These are phyloP conservation scores for Pleurotus salmoneostramineus DNA, from an alignment of 768 basidiomycete genomes.

Conservation along the genomic window DNA sequence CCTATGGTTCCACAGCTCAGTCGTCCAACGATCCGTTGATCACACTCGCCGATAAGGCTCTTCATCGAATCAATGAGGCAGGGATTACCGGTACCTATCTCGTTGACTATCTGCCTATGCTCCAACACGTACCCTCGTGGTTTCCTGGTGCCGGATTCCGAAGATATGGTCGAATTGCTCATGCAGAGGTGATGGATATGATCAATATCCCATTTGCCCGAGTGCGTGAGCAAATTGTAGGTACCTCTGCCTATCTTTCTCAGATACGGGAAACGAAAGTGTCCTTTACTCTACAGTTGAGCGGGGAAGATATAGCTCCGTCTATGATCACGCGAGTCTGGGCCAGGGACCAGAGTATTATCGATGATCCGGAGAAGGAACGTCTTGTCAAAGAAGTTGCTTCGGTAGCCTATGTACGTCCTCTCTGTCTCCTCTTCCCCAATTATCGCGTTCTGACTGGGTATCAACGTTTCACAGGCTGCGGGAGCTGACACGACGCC, in stretches of 20 bases:
- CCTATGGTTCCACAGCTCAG: constrained; percentile 29
- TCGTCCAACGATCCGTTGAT: constrained; percentile 30
- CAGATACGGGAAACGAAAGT: no score
- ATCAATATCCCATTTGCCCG: neutral
- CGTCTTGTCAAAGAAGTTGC: neutral
- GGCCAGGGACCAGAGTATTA: neutral
- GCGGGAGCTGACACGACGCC: neutral
- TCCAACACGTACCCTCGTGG: constrained; percentile 31
- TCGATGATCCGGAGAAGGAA: neutral
- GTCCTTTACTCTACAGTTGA: no score
- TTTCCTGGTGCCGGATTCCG: constrained; percentile 27
- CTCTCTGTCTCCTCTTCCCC: neutral
- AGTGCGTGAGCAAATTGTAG: neutral
- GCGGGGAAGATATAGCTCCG: neutral
- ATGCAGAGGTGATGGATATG: neutral
- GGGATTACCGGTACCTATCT: constrained; percentile 25
- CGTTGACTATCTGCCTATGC: constrained; percentile 24
- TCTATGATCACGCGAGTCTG: neutral
- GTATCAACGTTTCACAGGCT: neutral
- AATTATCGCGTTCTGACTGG: neutral
- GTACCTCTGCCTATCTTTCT: neutral
- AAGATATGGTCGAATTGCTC: neutral
- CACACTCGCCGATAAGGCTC: constrained; percentile 21
- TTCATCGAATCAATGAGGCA: constrained; percentile 21
- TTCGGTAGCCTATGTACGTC: neutral